Base-by-base conservation (phyloP, 2,329 filamentous ascomycete species). In the Nakataea oryzae region DNA sequence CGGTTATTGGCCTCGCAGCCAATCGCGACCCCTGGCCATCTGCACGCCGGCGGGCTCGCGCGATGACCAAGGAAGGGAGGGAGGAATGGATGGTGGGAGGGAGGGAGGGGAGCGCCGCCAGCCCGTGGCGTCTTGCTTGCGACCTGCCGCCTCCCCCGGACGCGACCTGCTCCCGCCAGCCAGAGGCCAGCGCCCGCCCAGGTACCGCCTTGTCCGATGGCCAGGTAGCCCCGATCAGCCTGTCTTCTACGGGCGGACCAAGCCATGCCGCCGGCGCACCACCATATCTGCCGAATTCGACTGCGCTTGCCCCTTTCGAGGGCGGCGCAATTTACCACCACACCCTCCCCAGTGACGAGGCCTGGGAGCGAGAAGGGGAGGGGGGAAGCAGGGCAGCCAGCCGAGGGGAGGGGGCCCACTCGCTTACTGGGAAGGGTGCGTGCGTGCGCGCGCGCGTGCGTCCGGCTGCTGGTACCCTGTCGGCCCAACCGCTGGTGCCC, bases 221-320 rank as follows among this genome's bases (percentile, higher is more conserved):
- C 3, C 41, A 50, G 21, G 41, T 50, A 50, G 21, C 41, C 2
- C 21, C 41, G 17, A 50, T n/a, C 41, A 50, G 41, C 41, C 41
- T 50, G 41, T 41, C 59, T 58, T 63, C 59, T 61, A 62, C 55
- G 47, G 26, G 61, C 61, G 61, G 58, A 59, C 61, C 55, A 60
- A 61, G 61, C 63, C 63, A 61, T 60, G 61, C 62, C 62, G 62
- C 59, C 62, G 30, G 61, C 27, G 57, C 63, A 61, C 63, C 63
- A 61, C 61, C 58, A 58, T 9, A n/a, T 62, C 61, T 63, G 56
- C 56, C 30, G 27, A 28, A 27, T 32, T 60, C 54, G 28, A 60
- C 54, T 47, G 41, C 62, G 28, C 54, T 62, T 58, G 28, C 57
- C 62, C 62, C 60, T 62, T 62, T 56, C 27, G 41, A 59, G 54